Evolutionary conservation across 495 filamentous ascomycete genomes (phyloP).

Genomic region (Penicillium canescens): DNA sequence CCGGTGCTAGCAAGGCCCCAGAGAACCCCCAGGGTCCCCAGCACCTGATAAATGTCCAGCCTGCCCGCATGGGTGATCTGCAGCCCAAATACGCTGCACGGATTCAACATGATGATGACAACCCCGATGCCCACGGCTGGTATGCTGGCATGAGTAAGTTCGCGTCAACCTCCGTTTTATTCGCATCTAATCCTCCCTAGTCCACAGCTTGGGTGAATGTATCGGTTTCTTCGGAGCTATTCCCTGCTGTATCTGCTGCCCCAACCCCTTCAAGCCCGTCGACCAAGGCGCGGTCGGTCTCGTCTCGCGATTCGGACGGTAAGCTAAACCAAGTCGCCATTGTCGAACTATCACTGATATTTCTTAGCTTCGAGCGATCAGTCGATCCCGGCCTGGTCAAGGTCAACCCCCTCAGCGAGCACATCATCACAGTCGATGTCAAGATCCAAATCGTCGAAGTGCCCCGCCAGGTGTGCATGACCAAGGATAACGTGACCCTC

Average conservation of each 20-base stretch:
- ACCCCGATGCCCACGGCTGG: slow-evolving; percentile 79
- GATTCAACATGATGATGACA: slow-evolving; percentile 64
- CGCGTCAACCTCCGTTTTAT: background rate
- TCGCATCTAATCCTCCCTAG: slow-evolving; percentile 35
- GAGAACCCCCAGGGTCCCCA: slow-evolving; percentile 14
- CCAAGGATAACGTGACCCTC: slow-evolving; percentile 96
- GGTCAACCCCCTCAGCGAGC: slow-evolving; percentile 95
- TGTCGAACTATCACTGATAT: background rate
- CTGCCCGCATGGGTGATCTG: slow-evolving; percentile 77
- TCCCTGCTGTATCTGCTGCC: slow-evolving; percentile 89
- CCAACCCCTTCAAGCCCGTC: slow-evolving; percentile 97
- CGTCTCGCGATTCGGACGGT: slow-evolving; percentile 90
- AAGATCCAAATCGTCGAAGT: slow-evolving; percentile 99
- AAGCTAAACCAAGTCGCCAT: slow-evolving; percentile 10
- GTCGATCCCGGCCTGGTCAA: slow-evolving; percentile 97
- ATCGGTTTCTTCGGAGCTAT: slow-evolving; percentile 84
- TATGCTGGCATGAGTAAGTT: slow-evolving; percentile 82
- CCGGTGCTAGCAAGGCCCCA: slow-evolving; percentile 45
- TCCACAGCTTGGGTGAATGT: slow-evolving; percentile 72
- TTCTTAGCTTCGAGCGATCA: slow-evolving; percentile 77
- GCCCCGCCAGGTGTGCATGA: slow-evolving; percentile 97
- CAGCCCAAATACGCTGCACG: slow-evolving; percentile 84
- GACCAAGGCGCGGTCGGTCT: slow-evolving; percentile 90
- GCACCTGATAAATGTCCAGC: slow-evolving; percentile 72
- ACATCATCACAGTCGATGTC: slow-evolving; percentile 88